Base-by-base conservation (phyloP, 768 basidiomycete genomes). In the Phallus indusiatus region DNA sequence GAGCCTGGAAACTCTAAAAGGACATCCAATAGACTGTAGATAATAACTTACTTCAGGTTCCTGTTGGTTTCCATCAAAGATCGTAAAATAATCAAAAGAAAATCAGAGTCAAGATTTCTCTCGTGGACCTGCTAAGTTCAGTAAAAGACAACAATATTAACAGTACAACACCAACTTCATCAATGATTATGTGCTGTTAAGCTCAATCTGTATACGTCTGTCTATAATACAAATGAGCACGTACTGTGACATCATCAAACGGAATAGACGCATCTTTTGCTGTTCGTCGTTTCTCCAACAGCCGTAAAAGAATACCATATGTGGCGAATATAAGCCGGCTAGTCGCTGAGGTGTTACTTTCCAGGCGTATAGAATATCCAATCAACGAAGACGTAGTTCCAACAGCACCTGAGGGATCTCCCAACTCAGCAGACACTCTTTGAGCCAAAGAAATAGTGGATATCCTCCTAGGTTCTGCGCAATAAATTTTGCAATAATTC, bases 361-460 rank as follows among this genome's bases (percentile, higher is more conserved):
- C 95, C 55, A 99, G 71, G 36, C 95, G 82, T 62, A 99, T 94
- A 6, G 94, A 90, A 70, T 97, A 97, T 18, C 95, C 95, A 42
- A 97, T 89, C 17, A 95, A 76, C 50, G 92, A 94, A 54, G 76
- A 78, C 10, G 73, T 67, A 0, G 88, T 87, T 14, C 94, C 94
- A 46, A 92, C 84, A 21, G 82, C 76, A 59, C 85, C 88, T 0
- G 84, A 80, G 11, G 81, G 74, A 65, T 99, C 95, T 8, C 95
- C 95, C 3, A 99, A 75, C 70, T 99, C 95, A 51, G 82, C 81
- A 18, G 95, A 94, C 34, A 98, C 95, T 72, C 93, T 85, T 64
- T 95, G 91, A 0, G 95, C 95, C 7, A 98, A 80, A 0, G 95
- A 97, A 53, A 97, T 90, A 1, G 95, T 94, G 56, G 93, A 94